Base-by-base conservation (phyloP, 2,329 filamentous ascomycete genomes). In the Magnaporthiopsis poae region DNA sequence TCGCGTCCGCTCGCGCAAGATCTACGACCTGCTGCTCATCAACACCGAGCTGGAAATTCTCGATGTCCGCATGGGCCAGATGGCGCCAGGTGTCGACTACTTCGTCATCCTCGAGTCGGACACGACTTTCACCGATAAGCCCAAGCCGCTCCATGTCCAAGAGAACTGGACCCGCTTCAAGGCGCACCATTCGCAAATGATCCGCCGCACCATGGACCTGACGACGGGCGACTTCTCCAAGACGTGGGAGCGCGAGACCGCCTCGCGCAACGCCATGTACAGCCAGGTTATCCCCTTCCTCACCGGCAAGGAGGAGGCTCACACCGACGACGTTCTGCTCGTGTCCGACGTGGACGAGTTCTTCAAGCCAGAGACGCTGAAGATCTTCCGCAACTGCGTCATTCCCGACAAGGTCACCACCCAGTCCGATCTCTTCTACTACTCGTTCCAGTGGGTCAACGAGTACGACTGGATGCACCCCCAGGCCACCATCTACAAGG, bases 291-390 rank as follows among this genome's bases (percentile, higher is more conserved):
- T 82, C 59, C 77, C 78, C 3, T 71, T 70, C 11, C 71, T 82
- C 5, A 63, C 73, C 2, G 76, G 73, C 33, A 71, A 72, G 5
- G 68, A 74, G 65, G 71, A 72, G 65, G 73, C 76, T 52, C 69
- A 73, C 2, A 68, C 73, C 13, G 69, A 74, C 52, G 80, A 82
- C 68, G 77, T 80, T 7, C 71, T 82, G 15, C 68, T 82, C 52
- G 75, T 81, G 11, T 76, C 77, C 39, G 80, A 82, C 69, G 75
- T 81, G 31, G 80, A 82, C 71, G 80, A 82, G 73, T 75, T 82
- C 35, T 72, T 75, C 15, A 73, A 76, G 8, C 78, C 79, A 1
- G 72, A 71, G 18, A 71, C 75, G 2, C 65, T 79, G 35, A 70
- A 71, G 62, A 61, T 75, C 1, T 68, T 79, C 36, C 71, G 77